Evolutionary conservation across 352 stramenopile species (phyloP), one percentile per base, ranked within the genome.

Genomic region (Phytophthora citrophthora): DNA sequence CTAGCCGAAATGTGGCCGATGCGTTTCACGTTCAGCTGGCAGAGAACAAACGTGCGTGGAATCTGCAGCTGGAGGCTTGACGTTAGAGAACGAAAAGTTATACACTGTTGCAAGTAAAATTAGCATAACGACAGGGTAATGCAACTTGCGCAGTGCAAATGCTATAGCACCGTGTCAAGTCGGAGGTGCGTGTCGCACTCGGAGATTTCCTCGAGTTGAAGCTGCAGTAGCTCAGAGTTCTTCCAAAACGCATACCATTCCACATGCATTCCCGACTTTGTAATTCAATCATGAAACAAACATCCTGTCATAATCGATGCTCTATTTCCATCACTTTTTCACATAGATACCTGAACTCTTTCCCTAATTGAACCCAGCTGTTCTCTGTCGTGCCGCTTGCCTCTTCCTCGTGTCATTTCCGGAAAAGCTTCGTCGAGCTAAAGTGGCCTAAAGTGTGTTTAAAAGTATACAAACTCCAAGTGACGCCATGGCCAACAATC

Each of bases 321-420:
- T 34, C 12, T 45, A 34, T 46, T 51, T 51, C 27, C 49, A n/a
- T 44, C 8, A 23, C 49, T 55, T 3, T 55, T 23, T n/a, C 32
- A 36, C 10, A 49, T 13, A 18, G 23, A 16, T n/a, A n/a, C n/a
- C n/a, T n/a, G n/a, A n/a, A n/a, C n/a, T n/a, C n/a, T n/a, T n/a
- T n/a, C n/a, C 4, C 47, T 53, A 50, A 27, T 26, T 12, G 7
- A 34, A 34, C 24, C 31, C 50, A 57, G 55, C 55, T 61, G 54
- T 50, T 54, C 46, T 58, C 61, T 62, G 63, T 63, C 64, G 46
- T 57, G 44, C 47, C 31, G 27, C 34, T 26, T 43, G 50, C 55
- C 62, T 70, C 43, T 64, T 70, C 54, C 61, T 57, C 38, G 36
- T 26, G 24, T 49, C 61, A 74, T 61, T 74, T 64, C 39, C 23